phyloP scores from a whole-genome alignment of 768 basidiomycete genomes.

The Boletus rubroflammeus region DNA sequence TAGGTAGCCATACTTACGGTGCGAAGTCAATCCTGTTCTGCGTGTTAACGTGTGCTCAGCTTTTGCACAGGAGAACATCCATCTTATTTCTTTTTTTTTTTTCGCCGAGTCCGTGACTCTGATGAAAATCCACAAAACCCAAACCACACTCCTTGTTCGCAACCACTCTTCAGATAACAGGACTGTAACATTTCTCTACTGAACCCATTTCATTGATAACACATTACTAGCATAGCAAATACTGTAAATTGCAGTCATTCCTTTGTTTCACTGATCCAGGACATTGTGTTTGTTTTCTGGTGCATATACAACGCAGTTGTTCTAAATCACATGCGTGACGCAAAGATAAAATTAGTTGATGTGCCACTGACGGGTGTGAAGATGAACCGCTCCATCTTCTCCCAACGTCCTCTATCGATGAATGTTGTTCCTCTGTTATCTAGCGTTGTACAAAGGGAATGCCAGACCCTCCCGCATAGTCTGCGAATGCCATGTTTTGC shows the following conservation, averaged over 20 bases:
- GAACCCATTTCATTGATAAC: conserved; percentile 15
- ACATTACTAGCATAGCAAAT: conserved; percentile 25
- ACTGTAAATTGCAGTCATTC: conserved; percentile 29
- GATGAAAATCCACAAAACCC: conserved; percentile 18
- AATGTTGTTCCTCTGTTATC: neutral
- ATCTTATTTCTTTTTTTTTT: conserved; percentile 1
- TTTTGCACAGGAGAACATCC: conserved; percentile 10
- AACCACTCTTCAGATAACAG: conserved; percentile 16
- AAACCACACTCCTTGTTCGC: conserved; percentile 21
- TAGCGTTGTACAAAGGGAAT: conserved; percentile 14
- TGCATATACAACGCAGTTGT: conserved; percentile 22
- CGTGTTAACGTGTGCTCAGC: conserved; percentile 23
- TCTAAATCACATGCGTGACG: conserved; percentile 9
- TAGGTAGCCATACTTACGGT: conserved; percentile 49
- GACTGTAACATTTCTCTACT: conserved; percentile 29
- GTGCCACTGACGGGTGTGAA: neutral
- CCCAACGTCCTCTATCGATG: neutral
- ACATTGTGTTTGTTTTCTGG: conserved; percentile 19
- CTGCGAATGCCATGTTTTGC: conserved; percentile 83
- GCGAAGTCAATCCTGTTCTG: conserved; percentile 31
- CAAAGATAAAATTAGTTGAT: conserved; percentile 11
- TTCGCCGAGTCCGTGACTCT: conserved; percentile 27
- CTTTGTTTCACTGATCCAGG: conserved; percentile 20
- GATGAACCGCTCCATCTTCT: neutral
- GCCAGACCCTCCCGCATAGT: conserved; percentile 33